These are phyloP conservation scores for Saccharomycopsis schoenii DNA, from an alignment of 805 yeast species.

Conservation along the genomic window DNA sequence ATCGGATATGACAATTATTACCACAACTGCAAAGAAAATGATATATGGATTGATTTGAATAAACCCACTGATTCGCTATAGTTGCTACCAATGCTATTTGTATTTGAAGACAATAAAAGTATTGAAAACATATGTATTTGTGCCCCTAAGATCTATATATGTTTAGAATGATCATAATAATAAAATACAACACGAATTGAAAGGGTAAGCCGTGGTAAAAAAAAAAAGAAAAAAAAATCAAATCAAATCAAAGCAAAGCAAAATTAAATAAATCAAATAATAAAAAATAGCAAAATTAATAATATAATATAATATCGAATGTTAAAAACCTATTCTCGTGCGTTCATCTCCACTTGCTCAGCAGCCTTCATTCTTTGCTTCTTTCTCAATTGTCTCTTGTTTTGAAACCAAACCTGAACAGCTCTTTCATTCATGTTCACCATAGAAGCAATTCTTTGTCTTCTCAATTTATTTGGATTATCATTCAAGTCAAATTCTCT, in stretches of 20 bases:
- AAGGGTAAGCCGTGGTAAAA: neutral
- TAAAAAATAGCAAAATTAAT: neutral
- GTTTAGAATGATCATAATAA: neutral
- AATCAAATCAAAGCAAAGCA: neutral
- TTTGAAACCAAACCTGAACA: slow-evolving; percentile 98
- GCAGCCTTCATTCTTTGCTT: slow-evolving; percentile 29
- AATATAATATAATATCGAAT: neutral
- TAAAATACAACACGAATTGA: neutral
- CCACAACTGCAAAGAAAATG: too few relatives aligned
- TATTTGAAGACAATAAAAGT: neutral
- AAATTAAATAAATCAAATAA: neutral
- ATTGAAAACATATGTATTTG: neutral
- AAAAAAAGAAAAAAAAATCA: neutral
- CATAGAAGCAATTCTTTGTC: slow-evolving; percentile 67
- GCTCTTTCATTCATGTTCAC: slow-evolving; percentile 97
- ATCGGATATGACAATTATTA: too few relatives aligned
- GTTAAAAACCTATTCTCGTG: neutral
- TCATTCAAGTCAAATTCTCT: slow-evolving; percentile 64
- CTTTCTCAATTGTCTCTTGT: slow-evolving; percentile 76
- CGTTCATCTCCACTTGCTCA: neutral
- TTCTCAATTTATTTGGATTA: slow-evolving; percentile 70
- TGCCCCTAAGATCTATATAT: neutral
- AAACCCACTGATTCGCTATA: too few relatives aligned
- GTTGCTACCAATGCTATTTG: too few relatives aligned
- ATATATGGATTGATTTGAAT: too few relatives aligned